Conservation (phyloP, 148 eudicot species). For the Chenopodium formosanum region DNA sequence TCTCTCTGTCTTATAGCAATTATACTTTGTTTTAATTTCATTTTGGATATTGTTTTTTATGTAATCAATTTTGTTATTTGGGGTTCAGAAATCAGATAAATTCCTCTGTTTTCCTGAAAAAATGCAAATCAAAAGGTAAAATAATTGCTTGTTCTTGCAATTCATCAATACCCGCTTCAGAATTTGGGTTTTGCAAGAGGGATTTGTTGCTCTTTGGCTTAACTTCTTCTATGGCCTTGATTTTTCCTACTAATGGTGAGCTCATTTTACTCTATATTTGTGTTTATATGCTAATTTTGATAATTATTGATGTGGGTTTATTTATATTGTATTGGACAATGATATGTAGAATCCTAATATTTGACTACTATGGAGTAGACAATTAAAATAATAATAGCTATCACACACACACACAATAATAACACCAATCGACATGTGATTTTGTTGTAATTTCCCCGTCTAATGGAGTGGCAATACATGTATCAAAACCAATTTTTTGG, state of each 20-base stretch:
- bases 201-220: constrained; percentile 60
- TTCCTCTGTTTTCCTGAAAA: constrained; percentile 27
- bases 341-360: too few species aligned
- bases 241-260: constrained; percentile 52
- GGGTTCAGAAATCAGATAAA: constrained; percentile 40
- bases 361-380: too few species aligned
- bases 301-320: constrained; percentile 5
- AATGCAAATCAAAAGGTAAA: constrained; percentile 35
- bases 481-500: background rate
- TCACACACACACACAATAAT: too few species aligned
- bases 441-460: too few species aligned
- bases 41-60: background rate
- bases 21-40: background rate
- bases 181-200: constrained; percentile 57
- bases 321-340: too few species aligned
- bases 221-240: constrained; percentile 51
- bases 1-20: background rate
- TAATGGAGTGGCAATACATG: too few species aligned
- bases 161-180: constrained; percentile 36
- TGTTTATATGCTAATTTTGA: background rate
- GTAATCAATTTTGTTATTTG: background rate
- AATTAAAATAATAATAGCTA: too few species aligned
- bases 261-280: background rate
- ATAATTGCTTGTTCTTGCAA: constrained; percentile 26
- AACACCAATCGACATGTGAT: too few species aligned